Conservation (phyloP, 345 rosid genomes). For the Streptanthus diversifolius region DNA sequence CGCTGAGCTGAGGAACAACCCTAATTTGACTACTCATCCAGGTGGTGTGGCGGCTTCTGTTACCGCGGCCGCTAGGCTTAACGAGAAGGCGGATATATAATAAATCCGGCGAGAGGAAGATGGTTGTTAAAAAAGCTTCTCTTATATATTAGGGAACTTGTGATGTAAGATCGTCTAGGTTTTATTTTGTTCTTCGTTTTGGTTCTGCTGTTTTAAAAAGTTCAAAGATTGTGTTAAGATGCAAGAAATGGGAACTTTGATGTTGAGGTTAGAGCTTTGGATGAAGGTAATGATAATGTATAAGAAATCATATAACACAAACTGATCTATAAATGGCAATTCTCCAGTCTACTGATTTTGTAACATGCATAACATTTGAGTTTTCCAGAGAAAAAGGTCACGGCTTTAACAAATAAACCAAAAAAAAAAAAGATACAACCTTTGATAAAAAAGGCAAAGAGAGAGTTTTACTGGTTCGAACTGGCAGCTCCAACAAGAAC, state of each 20-base stretch:
- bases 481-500: conserved; percentile 92
- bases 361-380: conserved; percentile 6
- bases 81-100: conserved; percentile 37
- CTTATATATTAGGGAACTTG: conserved; percentile 22
- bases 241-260: background rate
- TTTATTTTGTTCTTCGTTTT: conserved; percentile 55
- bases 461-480: conserved; percentile 39
- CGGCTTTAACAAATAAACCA: background rate
- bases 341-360: conserved; percentile 21
- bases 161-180: conserved; percentile 33
- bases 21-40: conserved; percentile 40
- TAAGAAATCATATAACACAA: background rate
- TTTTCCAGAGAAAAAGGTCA: background rate
- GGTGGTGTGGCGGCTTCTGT: conserved; percentile 70
- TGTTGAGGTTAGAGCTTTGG: background rate
- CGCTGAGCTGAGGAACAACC: conserved; percentile 68
- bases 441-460: background rate
- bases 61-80: conserved; percentile 66
- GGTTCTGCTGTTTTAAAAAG: background rate
- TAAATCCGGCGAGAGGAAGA: background rate
- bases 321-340: conserved; percentile 10
- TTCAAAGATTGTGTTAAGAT: background rate
- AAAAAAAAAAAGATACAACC: conserved; percentile 1
- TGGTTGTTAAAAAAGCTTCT: conserved; percentile 46
- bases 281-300: background rate